phyloP scores from a whole-genome alignment of 2,329 filamentous ascomycete genomes.

The Cladophialophora yegresii region DNA sequence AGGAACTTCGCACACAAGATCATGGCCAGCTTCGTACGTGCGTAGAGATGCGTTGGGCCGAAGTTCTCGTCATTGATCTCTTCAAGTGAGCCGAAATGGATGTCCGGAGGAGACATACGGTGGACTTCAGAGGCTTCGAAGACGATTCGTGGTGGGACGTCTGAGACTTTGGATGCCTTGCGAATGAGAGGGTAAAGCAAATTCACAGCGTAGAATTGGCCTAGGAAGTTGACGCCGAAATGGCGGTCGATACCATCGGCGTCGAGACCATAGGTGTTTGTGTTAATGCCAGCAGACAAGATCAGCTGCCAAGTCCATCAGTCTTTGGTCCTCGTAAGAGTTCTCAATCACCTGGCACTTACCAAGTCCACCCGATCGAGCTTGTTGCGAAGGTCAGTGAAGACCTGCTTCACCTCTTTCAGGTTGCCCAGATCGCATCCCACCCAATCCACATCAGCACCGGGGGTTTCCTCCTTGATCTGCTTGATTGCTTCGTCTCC shows the following conservation, averaged over 20 bases:
- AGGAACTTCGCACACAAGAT: neutral
- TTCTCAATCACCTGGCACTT: neutral
- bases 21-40: neutral
- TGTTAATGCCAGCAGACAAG: neutral
- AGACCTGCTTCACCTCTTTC: conserved; percentile 45
- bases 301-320: neutral
- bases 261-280: neutral
- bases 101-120: neutral
- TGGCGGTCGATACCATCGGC: neutral
- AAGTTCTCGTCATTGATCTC: neutral
- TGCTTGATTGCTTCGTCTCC: neutral
- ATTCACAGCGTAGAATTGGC: neutral
- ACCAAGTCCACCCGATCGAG: conserved; percentile 47
- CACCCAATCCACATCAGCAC: conserved; percentile 45
- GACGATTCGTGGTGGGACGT: neutral
- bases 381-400: conserved; percentile 41
- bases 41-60: neutral
- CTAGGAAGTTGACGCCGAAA: neutral
- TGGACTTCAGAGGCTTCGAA: neutral
- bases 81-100: neutral
- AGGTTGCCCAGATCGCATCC: conserved; percentile 49
- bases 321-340: neutral
- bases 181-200: neutral
- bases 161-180: neutral
- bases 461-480: neutral